Evolutionary conservation across 495 filamentous ascomycete genomes (phyloP).

Genomic region (Viridothelium virens): DNA sequence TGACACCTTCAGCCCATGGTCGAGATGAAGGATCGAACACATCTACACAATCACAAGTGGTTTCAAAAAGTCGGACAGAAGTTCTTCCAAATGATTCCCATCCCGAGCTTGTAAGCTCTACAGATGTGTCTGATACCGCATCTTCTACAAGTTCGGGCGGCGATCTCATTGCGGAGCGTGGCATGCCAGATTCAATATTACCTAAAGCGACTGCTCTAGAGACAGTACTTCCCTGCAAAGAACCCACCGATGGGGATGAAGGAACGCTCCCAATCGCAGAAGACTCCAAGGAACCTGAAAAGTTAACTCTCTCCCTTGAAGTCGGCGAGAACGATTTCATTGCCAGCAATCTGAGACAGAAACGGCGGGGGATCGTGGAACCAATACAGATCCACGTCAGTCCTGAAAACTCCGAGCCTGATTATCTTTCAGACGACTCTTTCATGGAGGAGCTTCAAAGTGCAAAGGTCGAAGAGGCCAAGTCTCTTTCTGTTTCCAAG

Average conservation of each 20-base stretch:
- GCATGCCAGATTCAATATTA: background rate
- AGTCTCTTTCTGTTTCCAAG: slow-evolving; percentile 72
- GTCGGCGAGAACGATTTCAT: background rate
- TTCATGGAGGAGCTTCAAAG: slow-evolving; percentile 84
- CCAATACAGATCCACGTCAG: slow-evolving; percentile 30
- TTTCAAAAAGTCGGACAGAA: background rate
- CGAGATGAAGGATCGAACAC: background rate
- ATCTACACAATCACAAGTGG: background rate
- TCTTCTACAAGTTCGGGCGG: background rate
- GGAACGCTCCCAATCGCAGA: background rate
- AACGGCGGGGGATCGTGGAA: slow-evolving; percentile 29
- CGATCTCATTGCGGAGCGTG: background rate
- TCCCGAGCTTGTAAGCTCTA: background rate
- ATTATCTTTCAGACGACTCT: slow-evolving; percentile 71
- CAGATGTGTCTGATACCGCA: background rate
- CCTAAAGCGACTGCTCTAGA: background rate
- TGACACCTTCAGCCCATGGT: background rate
- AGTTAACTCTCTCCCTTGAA: background rate
- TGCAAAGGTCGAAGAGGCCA: slow-evolving; percentile 74
- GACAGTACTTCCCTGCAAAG: background rate
- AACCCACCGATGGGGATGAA: background rate
- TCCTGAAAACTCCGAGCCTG: slow-evolving; percentile 41
- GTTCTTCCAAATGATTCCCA: background rate
- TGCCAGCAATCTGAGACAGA: background rate
- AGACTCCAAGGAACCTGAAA: background rate